phyloP scores from a whole-genome alignment of 352 stramenopile species.

The Sclerospora graminicola region DNA sequence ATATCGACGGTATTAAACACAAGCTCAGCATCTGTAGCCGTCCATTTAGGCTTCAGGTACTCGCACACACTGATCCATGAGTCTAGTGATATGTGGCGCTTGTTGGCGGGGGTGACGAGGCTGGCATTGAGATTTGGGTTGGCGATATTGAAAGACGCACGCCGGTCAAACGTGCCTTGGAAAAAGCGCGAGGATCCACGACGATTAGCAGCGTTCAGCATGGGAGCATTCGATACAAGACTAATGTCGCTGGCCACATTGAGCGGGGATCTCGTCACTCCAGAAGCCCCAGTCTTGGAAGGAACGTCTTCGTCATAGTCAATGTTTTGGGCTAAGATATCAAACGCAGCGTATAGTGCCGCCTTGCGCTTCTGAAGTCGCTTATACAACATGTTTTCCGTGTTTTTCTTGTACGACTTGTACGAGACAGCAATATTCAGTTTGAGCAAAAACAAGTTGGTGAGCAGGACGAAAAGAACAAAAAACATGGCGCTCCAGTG shows the following conservation, averaged over 20 bases:
- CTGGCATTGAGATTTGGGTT: conserved; percentile 13
- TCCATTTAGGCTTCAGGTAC: conserved; percentile 71
- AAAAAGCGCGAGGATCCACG: conserved; percentile 67
- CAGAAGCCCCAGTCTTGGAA: conserved; percentile 4
- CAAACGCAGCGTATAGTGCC: conserved; percentile 63
- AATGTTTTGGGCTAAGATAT: conserved; percentile 55
- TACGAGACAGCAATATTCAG: conserved; percentile 80
- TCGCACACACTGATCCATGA: conserved; percentile 65
- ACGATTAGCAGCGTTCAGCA: conserved; percentile 28
- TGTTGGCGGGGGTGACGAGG: conserved; percentile 34
- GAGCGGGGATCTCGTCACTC: conserved; percentile 1
- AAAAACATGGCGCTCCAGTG: conserved; percentile 79
- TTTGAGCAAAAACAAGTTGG: conserved; percentile 75
- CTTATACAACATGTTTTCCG: conserved; percentile 79
- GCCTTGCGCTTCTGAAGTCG: conserved; percentile 78
- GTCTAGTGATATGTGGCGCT: conserved; percentile 50
- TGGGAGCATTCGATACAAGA: conserved; percentile 15
- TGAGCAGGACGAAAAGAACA: conserved; percentile 68
- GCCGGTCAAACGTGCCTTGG: conserved; percentile 24
- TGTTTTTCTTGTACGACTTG: conserved; percentile 81
- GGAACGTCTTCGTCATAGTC: conserved; percentile 29
- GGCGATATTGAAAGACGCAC: conserved; percentile 31
- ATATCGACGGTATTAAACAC: conserved; percentile 78
- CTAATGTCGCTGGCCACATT: conserved; percentile 17
- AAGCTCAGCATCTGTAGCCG: conserved; percentile 49